These are phyloP conservation scores for Talaromyces sp. DNA, from an alignment of 2,329 filamentous ascomycete genomes.

Conservation along the genomic window DNA sequence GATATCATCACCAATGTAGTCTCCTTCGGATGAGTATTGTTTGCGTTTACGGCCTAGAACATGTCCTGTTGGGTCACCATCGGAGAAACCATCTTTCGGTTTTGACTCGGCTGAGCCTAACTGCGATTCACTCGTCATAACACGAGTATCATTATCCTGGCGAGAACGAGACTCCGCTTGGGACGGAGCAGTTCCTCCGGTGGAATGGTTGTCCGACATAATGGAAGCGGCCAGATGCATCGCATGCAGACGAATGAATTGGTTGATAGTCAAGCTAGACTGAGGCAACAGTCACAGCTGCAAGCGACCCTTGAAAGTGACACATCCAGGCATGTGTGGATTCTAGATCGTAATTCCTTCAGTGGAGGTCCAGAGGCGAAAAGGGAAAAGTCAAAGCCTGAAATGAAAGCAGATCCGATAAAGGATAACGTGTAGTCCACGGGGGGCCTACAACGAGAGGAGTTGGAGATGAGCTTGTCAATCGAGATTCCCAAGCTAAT, in stretches of 20 bases:
- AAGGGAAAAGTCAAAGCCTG: slow-evolving; percentile 6
- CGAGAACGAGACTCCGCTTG: background rate
- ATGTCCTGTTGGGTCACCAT: background rate
- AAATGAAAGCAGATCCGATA: background rate
- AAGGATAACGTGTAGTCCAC: slow-evolving; percentile 10
- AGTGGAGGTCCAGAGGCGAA: background rate
- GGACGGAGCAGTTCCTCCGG: background rate
- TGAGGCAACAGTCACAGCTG: slow-evolving; percentile 3
- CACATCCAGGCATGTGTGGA: background rate
- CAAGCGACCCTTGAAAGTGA: background rate
- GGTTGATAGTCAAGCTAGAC: background rate
- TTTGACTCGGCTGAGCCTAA: background rate
- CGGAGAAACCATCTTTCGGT: background rate
- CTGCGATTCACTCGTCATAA: background rate
- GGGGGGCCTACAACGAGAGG: slow-evolving; percentile 11
- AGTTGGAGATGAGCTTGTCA: background rate
- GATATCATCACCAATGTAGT: background rate
- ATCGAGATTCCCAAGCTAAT: slow-evolving; percentile 2
- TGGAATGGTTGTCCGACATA: background rate
- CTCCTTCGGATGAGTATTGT: slow-evolving; percentile 4
- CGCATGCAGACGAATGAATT: background rate
- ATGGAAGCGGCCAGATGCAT: background rate
- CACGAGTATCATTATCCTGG: background rate
- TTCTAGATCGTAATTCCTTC: background rate
- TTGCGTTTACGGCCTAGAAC: slow-evolving; percentile 16